phyloP scores from a whole-genome alignment of 1,284 basidiomycete genomes.

The Phenoliferia sp. region DNA sequence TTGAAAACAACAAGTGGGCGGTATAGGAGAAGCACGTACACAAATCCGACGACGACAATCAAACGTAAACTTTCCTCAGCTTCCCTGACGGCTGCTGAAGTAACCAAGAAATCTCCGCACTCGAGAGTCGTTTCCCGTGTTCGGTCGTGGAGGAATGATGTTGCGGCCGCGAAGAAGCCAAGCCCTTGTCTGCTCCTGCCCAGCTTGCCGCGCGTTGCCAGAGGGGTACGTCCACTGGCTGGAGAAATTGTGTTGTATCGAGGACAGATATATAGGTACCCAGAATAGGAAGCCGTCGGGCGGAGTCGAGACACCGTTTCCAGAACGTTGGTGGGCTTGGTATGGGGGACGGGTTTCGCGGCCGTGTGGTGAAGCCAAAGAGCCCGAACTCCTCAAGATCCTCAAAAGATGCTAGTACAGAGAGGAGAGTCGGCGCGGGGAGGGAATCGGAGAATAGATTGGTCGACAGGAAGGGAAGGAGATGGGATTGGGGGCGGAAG shows the following conservation, averaged over 20 bases:
- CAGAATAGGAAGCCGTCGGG: not conserved
- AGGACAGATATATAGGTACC: not conserved
- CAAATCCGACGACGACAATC: not conserved
- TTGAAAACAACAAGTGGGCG: too few relatives aligned
- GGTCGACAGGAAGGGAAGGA: not conserved
- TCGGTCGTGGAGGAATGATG: not conserved
- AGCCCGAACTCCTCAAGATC: constrained; percentile 10
- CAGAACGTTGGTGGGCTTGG: not conserved
- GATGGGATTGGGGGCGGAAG: not conserved
- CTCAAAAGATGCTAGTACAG: not conserved
- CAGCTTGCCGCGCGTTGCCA: too few relatives aligned
- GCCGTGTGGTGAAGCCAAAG: not conserved
- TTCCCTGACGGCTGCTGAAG: not conserved
- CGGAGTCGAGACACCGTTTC: not conserved
- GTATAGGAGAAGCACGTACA: too few relatives aligned
- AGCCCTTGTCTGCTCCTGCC: too few relatives aligned
- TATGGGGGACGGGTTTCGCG: too few relatives aligned
- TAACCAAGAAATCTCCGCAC: not conserved
- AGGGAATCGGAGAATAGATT: constrained; percentile 3
- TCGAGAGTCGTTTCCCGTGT: not conserved
- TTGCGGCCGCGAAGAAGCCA: too few relatives aligned
- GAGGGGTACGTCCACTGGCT: too few relatives aligned
- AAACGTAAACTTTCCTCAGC: not conserved
- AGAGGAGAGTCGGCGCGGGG: constrained; percentile 8
- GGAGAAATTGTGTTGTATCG: too few relatives aligned